Base-by-base conservation (phyloP, 2,329 filamentous ascomycete genomes). In the Pestalotiopsis sp. region DNA sequence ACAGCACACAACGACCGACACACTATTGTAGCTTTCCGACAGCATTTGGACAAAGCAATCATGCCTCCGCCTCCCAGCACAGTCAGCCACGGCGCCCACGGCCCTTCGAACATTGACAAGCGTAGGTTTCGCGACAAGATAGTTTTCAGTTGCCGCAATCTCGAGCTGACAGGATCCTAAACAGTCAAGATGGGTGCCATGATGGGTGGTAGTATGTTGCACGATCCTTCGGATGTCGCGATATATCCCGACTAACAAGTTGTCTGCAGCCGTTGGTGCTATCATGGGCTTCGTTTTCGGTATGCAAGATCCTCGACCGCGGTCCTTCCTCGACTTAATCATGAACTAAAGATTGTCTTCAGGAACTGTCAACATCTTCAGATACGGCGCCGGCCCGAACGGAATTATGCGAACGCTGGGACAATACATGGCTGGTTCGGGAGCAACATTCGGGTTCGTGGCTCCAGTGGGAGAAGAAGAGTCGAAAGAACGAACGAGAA, bases 281-380 rank as follows among this genome's bases (percentile, higher is more conserved):
- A 97, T 97, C 79, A 98, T 99, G 83, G 96, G 96, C 72, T 98
- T 99, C 85, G 97, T 99, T 77, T 97, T 96, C 76, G 96, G 95
- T 97, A 85, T 65, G 85, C 76, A 67, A 63, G 49, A 69, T 17
- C 62, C 49, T 14, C 23, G 40, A 20, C 61, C 68, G 20, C 41
- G 25, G 41, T 45, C 38, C 58, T 58, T 36, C 66, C 49, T n/a
- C 27, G 4, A 7, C 45, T 4, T 6, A n/a, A 59, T 61, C 12
- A 27, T 27, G 13, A 4, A 45, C 57, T 4, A n/a, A 23, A 20
- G 27, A 20, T 36, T 9, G 63, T n/a, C 9, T 23, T 31, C 71
- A 97, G 94, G 94, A 79, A 93, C 92, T 65, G 93, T 97, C 75
- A 97, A 95, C 78, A 97, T 99, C 78, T 95, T 99, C 79, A 90